A percentile compares a stretch with the other conserved stretches of the same genome.
These are phyloP conservation scores for Tolypocladium tundrense DNA, from an alignment of 2,329 filamentous ascomycete genomes.

Conservation along the genomic window DNA sequence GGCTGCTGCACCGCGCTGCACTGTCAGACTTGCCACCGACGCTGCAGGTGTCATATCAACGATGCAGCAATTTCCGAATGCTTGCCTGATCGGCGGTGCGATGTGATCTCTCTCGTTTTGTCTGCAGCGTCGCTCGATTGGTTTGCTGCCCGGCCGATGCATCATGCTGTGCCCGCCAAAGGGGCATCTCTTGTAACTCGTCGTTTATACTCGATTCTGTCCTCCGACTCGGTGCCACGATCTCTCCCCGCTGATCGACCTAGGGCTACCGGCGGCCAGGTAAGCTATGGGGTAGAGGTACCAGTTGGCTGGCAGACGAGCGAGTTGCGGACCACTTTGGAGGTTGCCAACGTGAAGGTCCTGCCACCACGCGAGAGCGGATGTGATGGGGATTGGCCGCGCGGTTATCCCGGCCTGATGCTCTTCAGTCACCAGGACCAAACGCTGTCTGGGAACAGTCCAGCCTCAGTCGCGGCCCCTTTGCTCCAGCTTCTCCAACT, in stretches of 20 bases:
- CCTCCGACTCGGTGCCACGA: background rate
- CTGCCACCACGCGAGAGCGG: background rate
- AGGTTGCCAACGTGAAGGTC: background rate
- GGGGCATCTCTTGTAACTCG: background rate
- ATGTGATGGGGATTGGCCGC: background rate
- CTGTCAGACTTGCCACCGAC: background rate
- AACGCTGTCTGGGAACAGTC: too few species aligned
- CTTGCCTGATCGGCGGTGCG: background rate
- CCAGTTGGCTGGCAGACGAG: background rate
- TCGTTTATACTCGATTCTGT: too few species aligned
- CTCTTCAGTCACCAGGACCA: too few species aligned
- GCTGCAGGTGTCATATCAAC: background rate
- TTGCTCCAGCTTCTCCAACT: background rate
- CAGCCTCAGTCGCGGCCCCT: background rate
- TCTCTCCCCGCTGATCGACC: slow-evolving; percentile 1
- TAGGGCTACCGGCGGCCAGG: background rate
- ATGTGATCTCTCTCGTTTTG: background rate
- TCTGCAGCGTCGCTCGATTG: background rate
- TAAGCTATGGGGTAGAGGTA: slow-evolving; percentile 16
- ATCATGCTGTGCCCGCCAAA: background rate
- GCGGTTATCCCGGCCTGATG: background rate
- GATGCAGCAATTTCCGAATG: background rate
- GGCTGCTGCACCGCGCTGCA: background rate
- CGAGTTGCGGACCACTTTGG: background rate
- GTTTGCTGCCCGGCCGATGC: background rate